These are phyloP conservation scores for Calonectria leucothoes DNA, from an alignment of 2,329 filamentous ascomycete genomes.

Conservation along the genomic window DNA sequence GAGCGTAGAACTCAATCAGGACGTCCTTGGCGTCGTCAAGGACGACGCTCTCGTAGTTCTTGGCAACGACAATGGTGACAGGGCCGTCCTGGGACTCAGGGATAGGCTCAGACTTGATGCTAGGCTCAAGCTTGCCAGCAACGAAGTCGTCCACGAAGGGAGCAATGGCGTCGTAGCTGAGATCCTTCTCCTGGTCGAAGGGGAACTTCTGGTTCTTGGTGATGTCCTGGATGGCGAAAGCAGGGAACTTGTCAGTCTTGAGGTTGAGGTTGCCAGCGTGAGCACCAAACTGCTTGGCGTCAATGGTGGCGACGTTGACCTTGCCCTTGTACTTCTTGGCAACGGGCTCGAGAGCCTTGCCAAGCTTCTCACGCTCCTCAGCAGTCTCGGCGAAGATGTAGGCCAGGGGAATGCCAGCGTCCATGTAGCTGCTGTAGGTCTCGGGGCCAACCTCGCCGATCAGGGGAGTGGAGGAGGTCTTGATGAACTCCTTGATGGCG, in stretches of 20 bases:
- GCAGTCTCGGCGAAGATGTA: slow-evolving; percentile 96
- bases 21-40: slow-evolving; percentile 97
- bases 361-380: slow-evolving; percentile 87
- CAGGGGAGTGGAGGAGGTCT: slow-evolving; percentile 86
- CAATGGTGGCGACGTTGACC: slow-evolving; percentile 98
- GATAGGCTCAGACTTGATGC: slow-evolving; percentile 98
- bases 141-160: slow-evolving; percentile 88
- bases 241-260: slow-evolving; percentile 92
- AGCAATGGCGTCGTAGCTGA: slow-evolving; percentile 77
- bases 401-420: slow-evolving; percentile 88
- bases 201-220: slow-evolving; percentile 98
- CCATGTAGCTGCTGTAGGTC: slow-evolving; percentile 96
- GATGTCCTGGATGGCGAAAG: slow-evolving; percentile 97
- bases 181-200: slow-evolving; percentile 84
- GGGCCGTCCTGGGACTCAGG: slow-evolving; percentile 93
- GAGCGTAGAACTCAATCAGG: slow-evolving; percentile 97
- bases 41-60: slow-evolving; percentile 92
- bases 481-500: slow-evolving; percentile 84
- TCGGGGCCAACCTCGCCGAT: slow-evolving; percentile 97
- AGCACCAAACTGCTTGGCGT: slow-evolving; percentile 92
- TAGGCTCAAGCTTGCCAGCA: slow-evolving; percentile 89
- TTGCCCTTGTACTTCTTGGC: slow-evolving; percentile 93
- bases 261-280: slow-evolving; percentile 98
- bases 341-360: slow-evolving; percentile 82
- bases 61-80: slow-evolving; percentile 89